Evolutionary conservation across 2,329 filamentous ascomycete genomes (phyloP), one percentile per base, ranked within the genome.

Genomic region (Nemania bipapillata): DNA sequence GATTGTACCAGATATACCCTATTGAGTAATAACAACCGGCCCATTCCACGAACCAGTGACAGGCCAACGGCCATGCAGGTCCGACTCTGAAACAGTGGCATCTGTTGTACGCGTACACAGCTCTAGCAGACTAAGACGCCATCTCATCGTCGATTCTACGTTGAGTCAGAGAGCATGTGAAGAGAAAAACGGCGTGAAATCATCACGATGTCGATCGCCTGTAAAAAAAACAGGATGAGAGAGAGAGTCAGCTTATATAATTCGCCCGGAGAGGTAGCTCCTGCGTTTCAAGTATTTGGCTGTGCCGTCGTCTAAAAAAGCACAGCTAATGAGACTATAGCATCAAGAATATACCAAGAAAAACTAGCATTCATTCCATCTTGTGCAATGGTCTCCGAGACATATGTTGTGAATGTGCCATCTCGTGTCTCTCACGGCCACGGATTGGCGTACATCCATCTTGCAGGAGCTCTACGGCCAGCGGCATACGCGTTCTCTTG

Each of bases 401-500:
- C 70, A 75, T 61, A 52, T 45, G 52, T 56, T 65, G 58, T 71
- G 62, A 61, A 37, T 32, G 58, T 61, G 54, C 20, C 45, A 35
- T 63, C 61, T 50, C 42, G 60, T 64, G 63, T 59, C 30, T 63
- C 42, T 60, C 35, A 59, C 35, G 24, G 15, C 26, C 32, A 53
- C 56, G 54, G 45, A 32, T 45, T 63, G 54, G 47, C 40, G 55
- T 24, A 54, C 28, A 22, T 63, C 47, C 28, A 22, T 63, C 47
- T 58, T 61, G 61, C 63, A 68, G 68, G 30, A 57, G 47, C 56
- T 73, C 66, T 64, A 73, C 74, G 72, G 75, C 68, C 68, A 58
- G 71, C 65, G 68, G 72, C 75, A 74, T 76, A 70, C 63, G 63
- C 63, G 62, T 68, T 63, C 70, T 68, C 65, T 70, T 42, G 55